phyloP scores from a whole-genome alignment of 2,329 filamentous ascomycete genomes.

The Pseudogymnoascus sp. region DNA sequence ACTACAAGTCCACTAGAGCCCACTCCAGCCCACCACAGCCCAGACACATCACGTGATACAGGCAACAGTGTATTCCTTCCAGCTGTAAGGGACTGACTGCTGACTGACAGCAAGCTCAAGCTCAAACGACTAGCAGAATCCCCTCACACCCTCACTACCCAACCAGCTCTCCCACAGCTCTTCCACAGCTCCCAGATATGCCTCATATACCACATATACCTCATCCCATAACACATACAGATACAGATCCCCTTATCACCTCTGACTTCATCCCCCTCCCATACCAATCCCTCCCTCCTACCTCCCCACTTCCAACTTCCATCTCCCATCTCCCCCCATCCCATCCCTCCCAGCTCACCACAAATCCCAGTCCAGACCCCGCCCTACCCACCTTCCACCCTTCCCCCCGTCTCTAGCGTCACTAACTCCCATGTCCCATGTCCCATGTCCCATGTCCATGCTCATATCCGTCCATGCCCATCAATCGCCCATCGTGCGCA shows the following conservation, averaged over 20 bases:
- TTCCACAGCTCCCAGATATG: no score
- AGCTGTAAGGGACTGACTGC: neutral
- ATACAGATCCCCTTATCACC: neutral
- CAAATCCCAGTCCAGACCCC: neutral
- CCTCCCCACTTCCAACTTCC: neutral
- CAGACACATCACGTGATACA: neutral
- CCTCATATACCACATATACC: no score
- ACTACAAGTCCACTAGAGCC: no score
- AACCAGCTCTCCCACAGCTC: neutral
- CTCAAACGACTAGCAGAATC: neutral
- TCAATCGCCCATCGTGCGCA: neutral
- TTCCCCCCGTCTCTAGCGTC: neutral
- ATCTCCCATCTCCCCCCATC: no score
- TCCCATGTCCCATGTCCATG: neutral
- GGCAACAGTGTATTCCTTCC: neutral
- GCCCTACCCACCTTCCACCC: neutral
- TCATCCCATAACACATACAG: neutral
- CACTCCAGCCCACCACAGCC: neutral
- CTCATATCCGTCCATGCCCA: neutral
- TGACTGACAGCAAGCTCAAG: neutral
- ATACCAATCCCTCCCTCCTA: no score
- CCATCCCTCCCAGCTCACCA: neutral
- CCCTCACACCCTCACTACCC: neutral
- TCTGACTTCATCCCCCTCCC: neutral
- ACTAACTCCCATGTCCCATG: neutral